Base-by-base conservation (phyloP, 495 filamentous ascomycete genomes). In the Penicillium fimorum region DNA sequence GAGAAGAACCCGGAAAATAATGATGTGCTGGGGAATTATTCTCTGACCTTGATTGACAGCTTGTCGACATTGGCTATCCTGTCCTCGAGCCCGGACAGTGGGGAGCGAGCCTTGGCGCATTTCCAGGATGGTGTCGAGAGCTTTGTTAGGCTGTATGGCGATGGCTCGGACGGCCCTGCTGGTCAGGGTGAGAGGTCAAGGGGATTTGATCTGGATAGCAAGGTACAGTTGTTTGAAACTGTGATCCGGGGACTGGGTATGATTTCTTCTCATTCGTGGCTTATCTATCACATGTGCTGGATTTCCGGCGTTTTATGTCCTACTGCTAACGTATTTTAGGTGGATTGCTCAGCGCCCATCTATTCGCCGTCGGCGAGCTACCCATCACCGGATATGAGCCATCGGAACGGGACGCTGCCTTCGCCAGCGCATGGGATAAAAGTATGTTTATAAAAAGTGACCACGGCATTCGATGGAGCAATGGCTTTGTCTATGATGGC, bases 201-300 rank as follows among this genome's bases (percentile, higher is more conserved):
- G 33, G 94, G 91, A 3, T 98, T 97, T 59, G 92, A 98, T 73
- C 77, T 97, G 40, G 93, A 98, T 71, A 95, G 91, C 70, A 97
- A 97, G 71, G 94, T 98, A 9, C 91, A 98, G 72, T 90, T 98
- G 33, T 98, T 98, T 67, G 94, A 98, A 72, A 96, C 92, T 2
- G 92, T 96, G 10, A 98, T 98, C 67, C 81, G 94, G 59, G 92
- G 92, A 27, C 81, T 98, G 48, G 94, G 75, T 78, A 69, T 41
- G 50, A 12, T 47, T 30, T 42, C 7, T 17, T 55, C 9, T 29
- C 22, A 29, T 24, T 15, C 18, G 10, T 30, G 20, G 30, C 29
- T 37, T 32, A 6, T 10, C 17, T 17, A 5, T 17, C 9, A 29
- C 35, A 17, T 35, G 4, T 25, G 43, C 22, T 27, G 27, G 27